phyloP scores from a whole-genome alignment of 2,329 filamentous ascomycete genomes.

The Aspergillus sojae region DNA sequence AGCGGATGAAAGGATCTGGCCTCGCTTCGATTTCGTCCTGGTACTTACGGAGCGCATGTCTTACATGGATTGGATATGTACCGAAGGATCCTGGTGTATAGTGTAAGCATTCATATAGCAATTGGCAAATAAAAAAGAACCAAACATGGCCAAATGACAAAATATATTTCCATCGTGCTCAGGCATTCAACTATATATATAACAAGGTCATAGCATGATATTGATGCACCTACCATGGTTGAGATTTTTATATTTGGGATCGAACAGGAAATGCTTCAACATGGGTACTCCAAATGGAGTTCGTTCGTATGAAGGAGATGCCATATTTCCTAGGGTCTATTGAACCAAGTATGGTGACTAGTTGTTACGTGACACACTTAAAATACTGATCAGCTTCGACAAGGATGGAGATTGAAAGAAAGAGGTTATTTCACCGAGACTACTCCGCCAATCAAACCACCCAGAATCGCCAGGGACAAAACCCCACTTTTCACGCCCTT shows the following conservation, averaged over 20 bases:
- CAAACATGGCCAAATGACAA: neutral
- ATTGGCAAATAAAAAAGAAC: neutral
- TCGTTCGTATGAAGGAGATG: neutral
- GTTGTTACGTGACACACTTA: neutral
- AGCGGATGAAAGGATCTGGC: slow-evolving; percentile 7
- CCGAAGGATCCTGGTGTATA: neutral
- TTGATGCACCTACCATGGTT: neutral
- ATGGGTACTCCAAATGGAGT: neutral
- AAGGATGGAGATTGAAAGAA: no score
- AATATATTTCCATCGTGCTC: neutral
- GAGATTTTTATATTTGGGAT: slow-evolving; percentile 1
- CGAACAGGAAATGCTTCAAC: neutral
- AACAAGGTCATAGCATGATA: neutral
- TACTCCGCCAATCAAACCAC: neutral
- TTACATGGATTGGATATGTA: neutral
- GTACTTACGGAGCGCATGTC: neutral
- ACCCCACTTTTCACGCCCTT: neutral
- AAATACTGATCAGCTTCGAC: neutral
- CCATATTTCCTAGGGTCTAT: neutral
- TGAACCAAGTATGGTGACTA: neutral
- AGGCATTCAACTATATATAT: neutral
- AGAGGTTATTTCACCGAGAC: no score
- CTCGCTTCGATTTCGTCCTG: slow-evolving; percentile 4
- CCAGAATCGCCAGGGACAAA: neutral
- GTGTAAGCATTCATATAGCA: neutral